A percentile compares a stretch with the other conserved stretches of the same genome.
Conservation (phyloP, 805 yeast genomes). For the Metschnikowia borealis region DNA sequence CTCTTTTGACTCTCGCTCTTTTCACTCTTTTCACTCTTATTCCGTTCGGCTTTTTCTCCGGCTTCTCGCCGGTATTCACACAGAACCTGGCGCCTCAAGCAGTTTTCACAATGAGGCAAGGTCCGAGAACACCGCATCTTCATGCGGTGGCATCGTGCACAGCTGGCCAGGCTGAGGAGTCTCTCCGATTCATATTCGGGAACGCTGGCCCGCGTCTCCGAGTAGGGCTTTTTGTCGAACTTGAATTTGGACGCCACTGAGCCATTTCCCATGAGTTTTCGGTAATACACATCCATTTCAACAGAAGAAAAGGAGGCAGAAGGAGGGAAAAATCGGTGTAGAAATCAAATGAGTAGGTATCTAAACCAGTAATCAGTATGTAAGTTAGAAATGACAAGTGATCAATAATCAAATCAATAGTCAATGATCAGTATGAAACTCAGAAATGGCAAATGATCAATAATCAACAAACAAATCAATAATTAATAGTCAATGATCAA, state of each 20-base stretch:
- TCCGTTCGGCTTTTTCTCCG: background rate
- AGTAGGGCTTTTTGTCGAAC: conserved; percentile 9
- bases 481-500: too few species aligned
- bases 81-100: background rate
- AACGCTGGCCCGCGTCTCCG: background rate
- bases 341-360: too few species aligned
- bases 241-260: conserved; percentile 36
- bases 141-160: conserved; percentile 1
- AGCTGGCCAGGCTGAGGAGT: background rate
- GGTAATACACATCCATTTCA: conserved; percentile 34
- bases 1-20: too few species aligned
- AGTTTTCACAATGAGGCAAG: conserved; percentile 1
- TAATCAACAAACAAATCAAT: too few species aligned
- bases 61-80: background rate
- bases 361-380: too few species aligned
- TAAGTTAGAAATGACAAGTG: too few species aligned
- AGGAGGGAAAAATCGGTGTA: too few species aligned
- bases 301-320: background rate
- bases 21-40: too few species aligned
- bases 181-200: background rate
- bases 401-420: too few species aligned
- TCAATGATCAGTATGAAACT: too few species aligned
- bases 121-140: conserved; percentile 2
- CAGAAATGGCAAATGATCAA: too few species aligned
- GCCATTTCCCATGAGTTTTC: conserved; percentile 38